Percentiles rank a stretch among this genome's conserved stretches.
Evolutionary conservation across 2,329 filamentous ascomycete species (phyloP).

Genomic region (Stagonosporopsis tanaceti): DNA sequence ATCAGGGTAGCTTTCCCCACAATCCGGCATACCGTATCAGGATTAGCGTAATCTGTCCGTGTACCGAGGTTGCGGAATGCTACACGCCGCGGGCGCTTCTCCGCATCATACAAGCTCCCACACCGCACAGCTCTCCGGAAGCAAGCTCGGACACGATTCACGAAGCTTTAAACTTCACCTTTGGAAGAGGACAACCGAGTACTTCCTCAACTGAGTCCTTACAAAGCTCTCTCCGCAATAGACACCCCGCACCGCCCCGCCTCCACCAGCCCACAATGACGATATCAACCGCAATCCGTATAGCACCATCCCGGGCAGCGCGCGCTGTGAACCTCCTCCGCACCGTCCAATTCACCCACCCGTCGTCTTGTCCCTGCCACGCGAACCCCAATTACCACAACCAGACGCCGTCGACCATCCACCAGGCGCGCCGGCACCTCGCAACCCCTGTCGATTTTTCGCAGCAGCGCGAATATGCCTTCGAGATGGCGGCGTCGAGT

Average conservation of each 20-base stretch:
- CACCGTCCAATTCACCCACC: slow-evolving; percentile 90
- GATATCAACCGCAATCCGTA: slow-evolving; percentile 35
- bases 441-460: slow-evolving; percentile 79
- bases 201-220: not conserved
- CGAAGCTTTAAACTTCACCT: not conserved
- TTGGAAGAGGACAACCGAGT: not conserved
- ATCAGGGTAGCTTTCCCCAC: slow-evolving; percentile 10
- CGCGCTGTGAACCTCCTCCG: slow-evolving; percentile 78
- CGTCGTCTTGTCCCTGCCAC: slow-evolving; percentile 93
- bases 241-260: slow-evolving; percentile 2
- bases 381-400: slow-evolving; percentile 83
- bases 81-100: slow-evolving; percentile 14
- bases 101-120: slow-evolving; percentile 12
- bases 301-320: slow-evolving; percentile 57
- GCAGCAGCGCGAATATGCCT: slow-evolving; percentile 92
- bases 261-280: slow-evolving; percentile 10
- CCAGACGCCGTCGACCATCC: slow-evolving; percentile 48
- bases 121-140: slow-evolving; percentile 8
- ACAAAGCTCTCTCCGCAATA: not conserved
- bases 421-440: slow-evolving; percentile 66
- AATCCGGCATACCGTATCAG: slow-evolving; percentile 9
- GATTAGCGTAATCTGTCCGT: not conserved
- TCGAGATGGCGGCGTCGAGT: slow-evolving; percentile 96
- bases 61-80: slow-evolving; percentile 15
- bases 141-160: not conserved